phyloP scores from a whole-genome alignment of 2,329 filamentous ascomycete species.

The Colletotrichum destructivum region DNA sequence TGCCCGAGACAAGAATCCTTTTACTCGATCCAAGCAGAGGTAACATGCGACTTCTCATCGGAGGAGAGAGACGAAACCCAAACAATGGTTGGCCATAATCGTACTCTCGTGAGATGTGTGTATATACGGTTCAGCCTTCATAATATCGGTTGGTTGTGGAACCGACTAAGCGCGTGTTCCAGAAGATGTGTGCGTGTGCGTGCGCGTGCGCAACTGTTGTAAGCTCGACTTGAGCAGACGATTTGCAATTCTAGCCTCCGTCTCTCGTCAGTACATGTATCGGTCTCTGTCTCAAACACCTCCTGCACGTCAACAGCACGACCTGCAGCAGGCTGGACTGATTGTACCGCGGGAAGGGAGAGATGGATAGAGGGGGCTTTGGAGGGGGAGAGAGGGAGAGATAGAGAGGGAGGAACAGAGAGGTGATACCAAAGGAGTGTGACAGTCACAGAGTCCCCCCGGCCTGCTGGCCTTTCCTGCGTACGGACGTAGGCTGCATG shows the following conservation, averaged over 20 bases:
- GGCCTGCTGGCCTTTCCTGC: neutral
- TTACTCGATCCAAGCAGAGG: neutral
- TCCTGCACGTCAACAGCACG: constrained; percentile 21
- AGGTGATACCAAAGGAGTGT: neutral
- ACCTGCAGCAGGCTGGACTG: constrained; percentile 16
- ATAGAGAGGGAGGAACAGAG: neutral
- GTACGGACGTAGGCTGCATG: neutral
- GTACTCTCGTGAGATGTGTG: too few species aligned
- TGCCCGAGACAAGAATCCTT: neutral
- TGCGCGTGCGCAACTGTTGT: neutral
- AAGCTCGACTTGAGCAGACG: neutral
- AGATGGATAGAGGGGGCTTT: neutral
- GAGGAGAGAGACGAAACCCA: neutral
- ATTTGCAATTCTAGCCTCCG: constrained; percentile 13
- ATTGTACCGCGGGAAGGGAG: neutral
- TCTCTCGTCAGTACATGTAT: constrained; percentile 10
- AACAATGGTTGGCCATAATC: neutral
- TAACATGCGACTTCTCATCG: neutral
- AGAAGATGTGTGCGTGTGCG: neutral
- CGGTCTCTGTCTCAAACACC: constrained; percentile 20
- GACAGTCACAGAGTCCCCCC: neutral
- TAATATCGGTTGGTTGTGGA: neutral
- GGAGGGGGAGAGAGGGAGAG: neutral
- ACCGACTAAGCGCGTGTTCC: neutral
- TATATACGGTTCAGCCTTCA: too few species aligned